Evolutionary conservation across 192 early-diverging fungal genomes (phyloP).

Genomic region (Umbelopsis vinacea): DNA sequence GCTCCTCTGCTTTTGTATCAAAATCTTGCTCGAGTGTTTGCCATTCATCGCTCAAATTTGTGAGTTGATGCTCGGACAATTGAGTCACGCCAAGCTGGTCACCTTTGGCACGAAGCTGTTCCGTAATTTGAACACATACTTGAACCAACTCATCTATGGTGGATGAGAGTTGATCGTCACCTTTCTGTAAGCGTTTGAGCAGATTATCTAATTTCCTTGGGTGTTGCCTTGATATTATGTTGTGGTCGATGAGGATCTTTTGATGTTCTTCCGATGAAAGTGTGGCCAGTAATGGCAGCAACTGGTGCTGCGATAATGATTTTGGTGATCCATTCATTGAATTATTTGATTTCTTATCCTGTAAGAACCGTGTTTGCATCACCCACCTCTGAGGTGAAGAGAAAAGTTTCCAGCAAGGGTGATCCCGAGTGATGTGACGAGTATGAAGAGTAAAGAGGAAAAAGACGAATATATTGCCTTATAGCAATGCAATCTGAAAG

Average conservation of each 20-base stretch:
- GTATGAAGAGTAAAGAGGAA: neutral
- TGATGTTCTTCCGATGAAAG: neutral
- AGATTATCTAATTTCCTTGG: neutral
- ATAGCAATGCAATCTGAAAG: neutral
- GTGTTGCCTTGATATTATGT: neutral
- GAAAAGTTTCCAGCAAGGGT: neutral
- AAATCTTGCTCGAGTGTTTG: constrained; percentile 19
- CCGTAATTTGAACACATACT: constrained; percentile 1
- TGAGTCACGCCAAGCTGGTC: neutral
- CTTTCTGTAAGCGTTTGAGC: neutral
- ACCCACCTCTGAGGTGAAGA: neutral
- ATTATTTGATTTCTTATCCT: no score
- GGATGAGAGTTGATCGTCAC: neutral
- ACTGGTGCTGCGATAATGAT: neutral
- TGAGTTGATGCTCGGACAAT: constrained; percentile 3
- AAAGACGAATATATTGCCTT: neutral
- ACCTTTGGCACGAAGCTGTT: neutral
- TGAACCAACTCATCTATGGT: constrained; percentile 12
- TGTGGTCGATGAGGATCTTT: neutral
- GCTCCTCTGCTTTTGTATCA: constrained; percentile 24
- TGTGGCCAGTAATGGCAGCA: constrained; percentile 1
- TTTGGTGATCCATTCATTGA: constrained; percentile 5
- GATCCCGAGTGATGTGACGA: neutral
- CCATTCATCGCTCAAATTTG: constrained; percentile 6
- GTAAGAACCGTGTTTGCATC: no score